Evolutionary conservation across 83 land plant species (phyloP).

Genomic region (Isoetes engelmannii): DNA sequence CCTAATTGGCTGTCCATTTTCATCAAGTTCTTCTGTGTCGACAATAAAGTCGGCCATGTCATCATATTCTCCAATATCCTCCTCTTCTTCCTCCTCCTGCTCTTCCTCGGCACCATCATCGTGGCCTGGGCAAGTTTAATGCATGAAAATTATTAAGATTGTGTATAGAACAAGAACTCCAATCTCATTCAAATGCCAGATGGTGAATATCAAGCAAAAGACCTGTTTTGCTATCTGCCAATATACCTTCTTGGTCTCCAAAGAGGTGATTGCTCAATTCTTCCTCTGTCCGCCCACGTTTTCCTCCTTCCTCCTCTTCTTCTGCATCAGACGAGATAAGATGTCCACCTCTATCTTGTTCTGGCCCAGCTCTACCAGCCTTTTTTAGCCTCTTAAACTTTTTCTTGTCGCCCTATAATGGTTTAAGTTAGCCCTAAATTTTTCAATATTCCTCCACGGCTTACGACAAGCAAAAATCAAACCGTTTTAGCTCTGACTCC

Average conservation of each 20-base stretch:
- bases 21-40: slow-evolving; percentile 81
- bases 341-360: slow-evolving; percentile 28
- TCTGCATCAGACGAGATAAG: slow-evolving; percentile 67
- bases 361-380: slow-evolving; percentile 46
- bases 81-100: slow-evolving; percentile 63
- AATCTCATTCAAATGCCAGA: too few relatives aligned
- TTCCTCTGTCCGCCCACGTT: slow-evolving; percentile 65
- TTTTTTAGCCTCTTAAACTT: slow-evolving; percentile 91
- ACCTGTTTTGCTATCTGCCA: background rate
- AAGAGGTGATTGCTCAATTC: slow-evolving; percentile 71
- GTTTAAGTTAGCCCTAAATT: too few relatives aligned
- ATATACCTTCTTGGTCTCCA: slow-evolving; percentile 78
- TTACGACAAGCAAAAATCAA: background rate
- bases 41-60: slow-evolving; percentile 99
- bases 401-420: slow-evolving; percentile 43
- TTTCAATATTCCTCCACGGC: background rate
- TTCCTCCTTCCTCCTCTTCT: slow-evolving; percentile 49
- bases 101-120: slow-evolving; percentile 84
- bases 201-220: too few relatives aligned
- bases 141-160: too few relatives aligned
- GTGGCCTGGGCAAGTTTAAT: slow-evolving; percentile 4
- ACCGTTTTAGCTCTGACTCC: slow-evolving; percentile 15
- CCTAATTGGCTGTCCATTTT: slow-evolving; percentile 70
- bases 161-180: too few relatives aligned
- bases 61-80: slow-evolving; percentile 70